Evolutionary conservation across 1,284 basidiomycete species (phyloP), one percentile per base, ranked within the genome.

Genomic region (Rhodotorula sp.): DNA sequence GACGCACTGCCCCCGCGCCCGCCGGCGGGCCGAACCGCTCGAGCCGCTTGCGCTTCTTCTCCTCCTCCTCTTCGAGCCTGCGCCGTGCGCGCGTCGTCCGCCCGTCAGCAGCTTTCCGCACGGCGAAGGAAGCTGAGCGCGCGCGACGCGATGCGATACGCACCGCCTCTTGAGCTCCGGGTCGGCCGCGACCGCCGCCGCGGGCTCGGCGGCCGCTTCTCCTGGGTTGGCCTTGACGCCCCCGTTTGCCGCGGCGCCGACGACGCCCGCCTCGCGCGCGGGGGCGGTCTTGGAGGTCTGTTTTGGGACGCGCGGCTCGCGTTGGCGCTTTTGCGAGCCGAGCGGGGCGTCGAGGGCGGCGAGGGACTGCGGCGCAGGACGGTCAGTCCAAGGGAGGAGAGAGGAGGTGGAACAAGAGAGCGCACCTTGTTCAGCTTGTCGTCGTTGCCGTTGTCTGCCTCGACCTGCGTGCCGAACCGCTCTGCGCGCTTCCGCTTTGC

Each of bases 11-110:
- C 3, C 50, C 67, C 25, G 63, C 56, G 1, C 13, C 44, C 3
- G 54, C 32, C 0, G 53, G 53, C 32, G 17, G 10, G 13, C 32
- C 61, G 70, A 83, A 84, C 76, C 82, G 81, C 67, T 82, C 83
- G 12, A 81, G 81, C 51, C 83, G 74, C 78, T 84, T 83, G 59
- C 82, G 75, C 79, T 83, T 83, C 81, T 82, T 83, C 78, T 83
- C 82, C 71, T 83, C 83, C 57, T 84, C 77, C 62, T 72, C 76
- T 8, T 69, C 72, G 27, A 76, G 27, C 50, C 71, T 75, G 61
- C 22, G 29, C 46, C 25, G 2, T 27, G 17, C 36, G 8, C 27
- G n/a, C 34, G 19, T 6, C 55, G 7, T 37, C n/a, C 34, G 27
- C 39, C n/a, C n/a, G 21, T 37, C 27, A 41, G 34, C 59, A 48